phyloP scores from a whole-genome alignment of 2,329 filamentous ascomycete species.

The Penicillium verrucosum region DNA sequence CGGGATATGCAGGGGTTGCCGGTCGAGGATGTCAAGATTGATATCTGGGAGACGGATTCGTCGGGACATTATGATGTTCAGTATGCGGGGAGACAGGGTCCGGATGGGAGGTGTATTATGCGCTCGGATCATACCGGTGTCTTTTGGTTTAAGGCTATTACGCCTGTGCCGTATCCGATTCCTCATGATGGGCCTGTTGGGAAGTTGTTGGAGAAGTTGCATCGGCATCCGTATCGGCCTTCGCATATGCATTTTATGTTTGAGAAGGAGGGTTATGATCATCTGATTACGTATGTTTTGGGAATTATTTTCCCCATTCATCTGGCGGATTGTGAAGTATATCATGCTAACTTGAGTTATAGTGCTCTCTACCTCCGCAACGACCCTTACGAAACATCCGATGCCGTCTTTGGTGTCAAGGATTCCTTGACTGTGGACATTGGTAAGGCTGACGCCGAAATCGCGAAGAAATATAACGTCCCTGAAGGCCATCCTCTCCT shows the following conservation, averaged over 20 bases:
- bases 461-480: constrained; percentile 61
- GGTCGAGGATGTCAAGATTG: constrained; percentile 65
- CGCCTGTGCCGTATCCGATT: constrained; percentile 81
- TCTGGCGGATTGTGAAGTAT: neutral
- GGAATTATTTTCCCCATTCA: neutral
- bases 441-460: constrained; percentile 51
- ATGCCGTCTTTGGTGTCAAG: constrained; percentile 86
- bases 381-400: constrained; percentile 77
- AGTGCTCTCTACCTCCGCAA: constrained; percentile 74
- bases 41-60: constrained; percentile 82
- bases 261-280: constrained; percentile 72
- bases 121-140: constrained; percentile 65
- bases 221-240: constrained; percentile 74
- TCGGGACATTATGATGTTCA: constrained; percentile 82
- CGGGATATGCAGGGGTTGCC: constrained; percentile 63
- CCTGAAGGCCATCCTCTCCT: constrained; percentile 62
- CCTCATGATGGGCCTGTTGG: constrained; percentile 82
- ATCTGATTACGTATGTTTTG: constrained; percentile 71
- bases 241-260: constrained; percentile 90
- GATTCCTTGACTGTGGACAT: constrained; percentile 70
- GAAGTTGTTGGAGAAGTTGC: constrained; percentile 61
- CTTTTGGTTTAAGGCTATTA: constrained; percentile 84
- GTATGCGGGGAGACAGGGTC: constrained; percentile 59
- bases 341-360: neutral
- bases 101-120: constrained; percentile 72